phyloP scores from a whole-genome alignment of 2,329 filamentous ascomycete genomes.

The Trichoderma guizhouense region DNA sequence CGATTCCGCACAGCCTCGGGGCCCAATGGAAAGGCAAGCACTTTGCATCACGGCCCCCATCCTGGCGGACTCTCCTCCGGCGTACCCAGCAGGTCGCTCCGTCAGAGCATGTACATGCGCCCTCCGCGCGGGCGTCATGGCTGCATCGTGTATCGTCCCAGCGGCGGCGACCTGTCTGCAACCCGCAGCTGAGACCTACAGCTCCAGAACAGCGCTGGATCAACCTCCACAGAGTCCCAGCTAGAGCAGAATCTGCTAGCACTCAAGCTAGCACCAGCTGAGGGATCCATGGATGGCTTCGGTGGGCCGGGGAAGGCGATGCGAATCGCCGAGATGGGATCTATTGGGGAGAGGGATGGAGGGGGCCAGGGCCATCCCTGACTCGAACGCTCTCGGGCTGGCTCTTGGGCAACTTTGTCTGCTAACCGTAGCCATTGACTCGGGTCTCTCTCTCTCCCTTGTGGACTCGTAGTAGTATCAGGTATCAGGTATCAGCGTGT shows the following conservation, averaged over 20 bases:
- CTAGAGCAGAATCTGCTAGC: neutral
- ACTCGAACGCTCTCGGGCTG: neutral
- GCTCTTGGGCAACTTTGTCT: neutral
- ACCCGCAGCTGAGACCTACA: neutral
- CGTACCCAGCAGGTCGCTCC: slow-evolving; percentile 4
- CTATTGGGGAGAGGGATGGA: neutral
- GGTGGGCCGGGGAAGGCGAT: slow-evolving; percentile 10
- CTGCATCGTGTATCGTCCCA: neutral
- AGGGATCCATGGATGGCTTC: neutral
- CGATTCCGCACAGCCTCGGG: neutral
- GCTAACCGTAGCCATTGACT: neutral
- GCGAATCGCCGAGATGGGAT: slow-evolving; percentile 8
- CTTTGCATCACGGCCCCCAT: slow-evolving; percentile 1
- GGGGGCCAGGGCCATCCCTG: neutral
- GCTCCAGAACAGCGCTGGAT: neutral
- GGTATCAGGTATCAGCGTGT: neutral
- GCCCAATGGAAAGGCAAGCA: neutral
- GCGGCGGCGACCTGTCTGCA: neutral
- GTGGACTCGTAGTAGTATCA: neutral
- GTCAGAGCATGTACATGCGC: neutral
- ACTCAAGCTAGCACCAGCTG: neutral
- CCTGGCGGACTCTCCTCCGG: neutral
- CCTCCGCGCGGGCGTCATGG: neutral
- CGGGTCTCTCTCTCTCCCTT: neutral
- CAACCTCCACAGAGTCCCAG: neutral